Percentiles rank a stretch among this genome's conserved stretches.
These are phyloP conservation scores for Hysterium pulicare DNA, from an alignment of 2,329 filamentous ascomycete species.

Conservation along the genomic window DNA sequence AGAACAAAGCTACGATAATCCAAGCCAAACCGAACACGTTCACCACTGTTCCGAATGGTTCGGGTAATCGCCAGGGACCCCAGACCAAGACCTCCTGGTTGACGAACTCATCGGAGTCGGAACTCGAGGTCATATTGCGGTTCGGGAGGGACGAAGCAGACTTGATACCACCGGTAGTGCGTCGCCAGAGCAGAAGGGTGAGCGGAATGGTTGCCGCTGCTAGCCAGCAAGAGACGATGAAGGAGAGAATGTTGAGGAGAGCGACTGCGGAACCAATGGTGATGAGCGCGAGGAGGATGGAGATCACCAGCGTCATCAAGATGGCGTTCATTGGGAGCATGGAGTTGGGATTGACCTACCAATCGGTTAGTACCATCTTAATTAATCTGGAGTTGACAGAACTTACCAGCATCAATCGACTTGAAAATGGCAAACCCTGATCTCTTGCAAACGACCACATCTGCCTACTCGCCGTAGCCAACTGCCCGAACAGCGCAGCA, in stretches of 20 bases:
- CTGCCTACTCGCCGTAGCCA: slow-evolving; percentile 42
- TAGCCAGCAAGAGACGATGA: slow-evolving; percentile 35
- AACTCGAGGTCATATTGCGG: no score
- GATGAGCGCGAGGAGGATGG: slow-evolving; percentile 48
- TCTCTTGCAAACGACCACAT: slow-evolving; percentile 46
- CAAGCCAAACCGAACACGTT: slow-evolving; percentile 32
- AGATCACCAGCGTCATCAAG: slow-evolving; percentile 43
- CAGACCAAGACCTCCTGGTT: no score
- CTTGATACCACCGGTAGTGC: slow-evolving; percentile 30
- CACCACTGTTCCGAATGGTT: slow-evolving; percentile 24
- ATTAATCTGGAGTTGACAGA: background rate
- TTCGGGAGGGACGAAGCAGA: no score
- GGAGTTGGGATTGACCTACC: slow-evolving; percentile 33
- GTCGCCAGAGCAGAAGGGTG: slow-evolving; percentile 32
- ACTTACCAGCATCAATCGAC: background rate
- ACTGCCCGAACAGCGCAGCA: slow-evolving; percentile 39
- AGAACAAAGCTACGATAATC: slow-evolving; percentile 31
- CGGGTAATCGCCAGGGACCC: slow-evolving; percentile 34
- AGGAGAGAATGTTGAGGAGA: slow-evolving; percentile 35
- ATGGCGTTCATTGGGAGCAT: slow-evolving; percentile 48
- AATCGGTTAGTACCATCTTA: no score
- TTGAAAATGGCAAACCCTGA: slow-evolving; percentile 39
- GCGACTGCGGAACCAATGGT: slow-evolving; percentile 48
- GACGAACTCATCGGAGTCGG: no score
- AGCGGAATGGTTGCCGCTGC: slow-evolving; percentile 34